Conservation (phyloP, 2,329 filamentous ascomycete species). For the Paracamarosporium sp. region DNA sequence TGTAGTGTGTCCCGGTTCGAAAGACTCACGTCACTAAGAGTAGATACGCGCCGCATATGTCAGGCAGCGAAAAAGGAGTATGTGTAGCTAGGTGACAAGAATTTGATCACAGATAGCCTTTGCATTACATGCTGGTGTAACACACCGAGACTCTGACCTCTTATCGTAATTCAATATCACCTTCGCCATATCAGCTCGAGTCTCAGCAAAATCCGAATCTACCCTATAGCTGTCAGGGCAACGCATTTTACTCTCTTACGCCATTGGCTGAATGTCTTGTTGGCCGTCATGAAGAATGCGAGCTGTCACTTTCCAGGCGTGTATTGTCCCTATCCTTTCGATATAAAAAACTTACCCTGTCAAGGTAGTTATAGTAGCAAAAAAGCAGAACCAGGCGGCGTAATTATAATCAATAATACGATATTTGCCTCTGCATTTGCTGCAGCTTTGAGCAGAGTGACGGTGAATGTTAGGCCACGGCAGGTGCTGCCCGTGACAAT, state of each 20-base stretch:
- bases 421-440: no score
- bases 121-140: no score
- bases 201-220: background rate
- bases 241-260: background rate
- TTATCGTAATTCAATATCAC: constrained; percentile 4
- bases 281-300: background rate
- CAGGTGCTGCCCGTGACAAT: background rate
- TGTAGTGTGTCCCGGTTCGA: no score
- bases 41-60: background rate
- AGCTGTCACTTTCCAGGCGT: background rate
- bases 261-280: background rate
- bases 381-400: no score
- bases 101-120: no score
- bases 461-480: background rate
- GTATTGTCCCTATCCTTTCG: no score
- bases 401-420: no score
- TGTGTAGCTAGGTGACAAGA: no score
- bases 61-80: background rate
- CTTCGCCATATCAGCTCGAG: background rate
- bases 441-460: background rate
- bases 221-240: background rate
- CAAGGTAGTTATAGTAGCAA: no score
- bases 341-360: no score
- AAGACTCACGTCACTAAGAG: background rate
- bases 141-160: constrained; percentile 18